Evolutionary conservation across 2,329 filamentous ascomycete genomes (phyloP).

Genomic region (Exophiala alcalophila): DNA sequence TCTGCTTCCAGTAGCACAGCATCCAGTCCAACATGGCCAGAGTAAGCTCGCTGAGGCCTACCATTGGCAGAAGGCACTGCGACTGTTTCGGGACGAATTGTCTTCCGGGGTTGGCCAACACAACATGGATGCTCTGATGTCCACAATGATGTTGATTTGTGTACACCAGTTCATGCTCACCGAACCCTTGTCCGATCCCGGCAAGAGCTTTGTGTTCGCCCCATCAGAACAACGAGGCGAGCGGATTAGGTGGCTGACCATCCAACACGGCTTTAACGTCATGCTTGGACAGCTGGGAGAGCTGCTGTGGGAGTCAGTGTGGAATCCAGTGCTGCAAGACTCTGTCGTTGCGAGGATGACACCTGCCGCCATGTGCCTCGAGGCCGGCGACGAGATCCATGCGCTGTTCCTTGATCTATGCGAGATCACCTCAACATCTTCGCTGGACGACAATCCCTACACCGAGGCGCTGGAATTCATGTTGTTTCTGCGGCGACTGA

Average conservation of each 20-base stretch:
- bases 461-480: slow-evolving; percentile 14
- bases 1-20: slow-evolving; percentile 29
- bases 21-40: slow-evolving; percentile 33
- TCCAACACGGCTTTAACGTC: slow-evolving; percentile 11
- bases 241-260: slow-evolving; percentile 12
- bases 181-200: slow-evolving; percentile 1
- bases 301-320: slow-evolving; percentile 9
- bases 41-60: slow-evolving; percentile 29
- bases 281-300: slow-evolving; percentile 8
- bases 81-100: slow-evolving; percentile 37
- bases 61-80: slow-evolving; percentile 40
- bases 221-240: slow-evolving; percentile 4
- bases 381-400: slow-evolving; percentile 7
- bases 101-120: slow-evolving; percentile 28
- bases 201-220: slow-evolving; percentile 16
- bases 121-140: slow-evolving; percentile 41
- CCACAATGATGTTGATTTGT: slow-evolving; percentile 39
- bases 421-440: slow-evolving; percentile 2
- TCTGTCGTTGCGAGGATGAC: slow-evolving; percentile 3
- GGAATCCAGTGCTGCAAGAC: slow-evolving; percentile 17
- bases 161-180: slow-evolving; percentile 35
- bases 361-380: background rate
- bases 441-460: slow-evolving; percentile 13
- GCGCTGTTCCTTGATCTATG: slow-evolving; percentile 16
- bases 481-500: slow-evolving; percentile 11